Conservation (phyloP, 106 monocot genomes). For the Dendrobium officinale region DNA sequence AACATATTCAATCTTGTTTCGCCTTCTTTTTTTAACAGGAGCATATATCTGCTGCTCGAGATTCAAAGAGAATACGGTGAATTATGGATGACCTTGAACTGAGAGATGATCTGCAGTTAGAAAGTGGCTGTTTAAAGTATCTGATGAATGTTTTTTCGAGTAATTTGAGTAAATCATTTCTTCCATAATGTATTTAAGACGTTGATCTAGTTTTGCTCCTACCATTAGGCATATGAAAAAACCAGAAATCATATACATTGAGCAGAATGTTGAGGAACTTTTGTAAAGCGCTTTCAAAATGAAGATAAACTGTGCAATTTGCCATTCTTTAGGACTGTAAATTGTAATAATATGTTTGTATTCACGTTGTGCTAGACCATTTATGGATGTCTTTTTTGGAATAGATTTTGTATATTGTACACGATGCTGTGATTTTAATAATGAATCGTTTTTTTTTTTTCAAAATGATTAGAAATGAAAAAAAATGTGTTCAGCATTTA, state of each 20-base stretch:
- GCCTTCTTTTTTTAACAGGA: slow-evolving; percentile 35
- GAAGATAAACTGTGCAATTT: neutral
- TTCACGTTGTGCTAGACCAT: neutral
- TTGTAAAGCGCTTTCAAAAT: neutral
- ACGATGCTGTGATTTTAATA: too few species aligned
- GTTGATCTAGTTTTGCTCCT: neutral
- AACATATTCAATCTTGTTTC: neutral
- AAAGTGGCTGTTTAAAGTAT: neutral
- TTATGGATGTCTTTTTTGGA: neutral
- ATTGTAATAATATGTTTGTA: neutral
- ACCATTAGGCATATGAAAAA: neutral
- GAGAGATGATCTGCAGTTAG: neutral
- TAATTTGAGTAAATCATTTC: neutral
- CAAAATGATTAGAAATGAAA: too few species aligned
- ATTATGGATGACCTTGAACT: neutral
- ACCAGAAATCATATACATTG: neutral
- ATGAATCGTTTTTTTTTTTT: too few species aligned
- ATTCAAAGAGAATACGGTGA: slow-evolving; percentile 54
- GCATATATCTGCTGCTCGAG: slow-evolving; percentile 82
- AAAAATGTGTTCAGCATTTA: too few species aligned
- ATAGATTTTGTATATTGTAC: too few species aligned
- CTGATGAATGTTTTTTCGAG: neutral
- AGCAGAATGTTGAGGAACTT: neutral
- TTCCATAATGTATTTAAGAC: neutral
- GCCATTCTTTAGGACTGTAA: neutral